A percentile compares a stretch with the other conserved stretches of the same genome.
phyloP scores from a whole-genome alignment of 495 filamentous ascomycete species.

The Neurospora discreta region DNA sequence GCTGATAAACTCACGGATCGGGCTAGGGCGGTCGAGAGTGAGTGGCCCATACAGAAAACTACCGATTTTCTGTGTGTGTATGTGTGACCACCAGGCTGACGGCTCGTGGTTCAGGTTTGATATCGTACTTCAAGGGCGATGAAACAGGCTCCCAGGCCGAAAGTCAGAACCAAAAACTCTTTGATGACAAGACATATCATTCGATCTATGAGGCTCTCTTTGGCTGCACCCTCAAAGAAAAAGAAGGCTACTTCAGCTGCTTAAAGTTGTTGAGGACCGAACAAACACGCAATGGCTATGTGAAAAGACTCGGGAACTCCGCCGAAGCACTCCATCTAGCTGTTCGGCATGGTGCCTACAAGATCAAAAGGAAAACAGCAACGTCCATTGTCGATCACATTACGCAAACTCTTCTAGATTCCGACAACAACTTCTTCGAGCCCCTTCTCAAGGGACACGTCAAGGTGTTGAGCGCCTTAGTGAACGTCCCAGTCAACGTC shows the following conservation, averaged over 20 bases:
- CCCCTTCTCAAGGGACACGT: constrained; percentile 70
- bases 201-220: constrained; percentile 76
- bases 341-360: constrained; percentile 54
- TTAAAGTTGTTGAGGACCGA: constrained; percentile 34
- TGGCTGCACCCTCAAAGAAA: constrained; percentile 52
- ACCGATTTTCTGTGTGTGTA: constrained; percentile 50
- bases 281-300: constrained; percentile 24
- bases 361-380: constrained; percentile 64
- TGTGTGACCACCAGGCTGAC: constrained; percentile 11
- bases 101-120: constrained; percentile 39
- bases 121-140: constrained; percentile 14
- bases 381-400: constrained; percentile 73
- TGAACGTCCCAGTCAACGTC: constrained; percentile 63
- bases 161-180: constrained; percentile 9
- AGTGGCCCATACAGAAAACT: constrained; percentile 25
- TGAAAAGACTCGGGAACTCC: constrained; percentile 52
- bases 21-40: constrained; percentile 26
- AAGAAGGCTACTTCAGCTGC: constrained; percentile 44
- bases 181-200: constrained; percentile 67
- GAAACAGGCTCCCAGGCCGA: constrained; percentile 5
- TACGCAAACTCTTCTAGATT: constrained; percentile 54
- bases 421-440: constrained; percentile 52
- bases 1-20: constrained; percentile 8
- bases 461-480: constrained; percentile 56
- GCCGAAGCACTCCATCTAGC: constrained; percentile 62